These are phyloP conservation scores for Panicum hallii DNA, from an alignment of 202 grass and related monocot genomes.

Conservation along the genomic window DNA sequence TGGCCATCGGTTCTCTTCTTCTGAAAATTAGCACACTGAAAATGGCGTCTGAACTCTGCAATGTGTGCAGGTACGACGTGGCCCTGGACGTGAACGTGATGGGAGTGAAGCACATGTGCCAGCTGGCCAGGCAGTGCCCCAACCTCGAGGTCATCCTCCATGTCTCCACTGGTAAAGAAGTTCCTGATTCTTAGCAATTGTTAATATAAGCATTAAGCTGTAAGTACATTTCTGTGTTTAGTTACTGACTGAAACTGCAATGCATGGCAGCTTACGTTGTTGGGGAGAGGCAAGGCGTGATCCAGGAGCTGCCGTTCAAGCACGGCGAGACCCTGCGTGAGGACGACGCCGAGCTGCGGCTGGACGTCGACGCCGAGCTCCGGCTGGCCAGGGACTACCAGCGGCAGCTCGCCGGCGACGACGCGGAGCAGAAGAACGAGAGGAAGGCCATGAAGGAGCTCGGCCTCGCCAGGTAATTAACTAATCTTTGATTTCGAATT, in stretches of 20 bases:
- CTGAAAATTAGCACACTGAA: not conserved
- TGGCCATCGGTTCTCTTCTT: not conserved
- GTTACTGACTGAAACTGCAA: not conserved
- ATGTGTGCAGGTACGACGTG: constrained; percentile 63
- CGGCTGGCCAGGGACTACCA: constrained; percentile 49
- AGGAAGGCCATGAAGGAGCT: constrained; percentile 78
- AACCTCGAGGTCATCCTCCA: constrained; percentile 81
- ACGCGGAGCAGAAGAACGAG: constrained; percentile 42
- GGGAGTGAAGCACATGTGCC: constrained; percentile 73
- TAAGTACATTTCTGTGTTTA: not conserved
- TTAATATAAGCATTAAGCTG: not conserved
- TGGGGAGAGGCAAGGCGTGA: constrained; percentile 63
- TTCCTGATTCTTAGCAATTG: no score
- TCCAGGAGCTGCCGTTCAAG: constrained; percentile 60
- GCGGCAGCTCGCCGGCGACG: constrained; percentile 41
- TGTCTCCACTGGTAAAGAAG: constrained; percentile 69
- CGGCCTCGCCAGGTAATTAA: constrained; percentile 47
- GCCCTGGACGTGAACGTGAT: constrained; percentile 75
- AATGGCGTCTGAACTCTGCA: not conserved
- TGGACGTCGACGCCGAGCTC: constrained; percentile 73
- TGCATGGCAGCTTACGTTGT: constrained; percentile 61
- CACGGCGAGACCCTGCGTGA: constrained; percentile 60
- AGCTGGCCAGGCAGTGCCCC: constrained; percentile 65
- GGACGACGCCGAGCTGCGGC: constrained; percentile 29
- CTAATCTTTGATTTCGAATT: no score